Evolutionary conservation across 176 grass and related monocot species (phyloP).

Genomic region (Oryza officinalis): DNA sequence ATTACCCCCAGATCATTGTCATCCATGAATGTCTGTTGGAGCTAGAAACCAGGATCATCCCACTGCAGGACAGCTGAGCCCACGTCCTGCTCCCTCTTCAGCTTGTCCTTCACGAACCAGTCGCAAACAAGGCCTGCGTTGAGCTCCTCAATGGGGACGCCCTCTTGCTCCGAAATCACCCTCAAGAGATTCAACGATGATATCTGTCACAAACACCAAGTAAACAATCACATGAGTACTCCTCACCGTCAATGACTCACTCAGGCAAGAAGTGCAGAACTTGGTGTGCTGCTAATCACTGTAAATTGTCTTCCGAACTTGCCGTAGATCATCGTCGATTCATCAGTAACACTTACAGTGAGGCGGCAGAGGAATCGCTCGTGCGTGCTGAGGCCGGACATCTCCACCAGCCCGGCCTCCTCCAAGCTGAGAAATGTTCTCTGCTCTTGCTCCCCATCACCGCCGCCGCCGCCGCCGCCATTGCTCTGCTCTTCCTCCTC

Average conservation of each 20-base stretch:
- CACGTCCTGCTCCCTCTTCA: conserved; percentile 71
- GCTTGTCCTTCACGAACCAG: conserved; percentile 97
- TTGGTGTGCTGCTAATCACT: not conserved
- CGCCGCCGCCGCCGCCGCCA: not conserved
- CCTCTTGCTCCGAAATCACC: conserved; percentile 91
- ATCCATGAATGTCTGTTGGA: not conserved
- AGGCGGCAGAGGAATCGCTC: conserved; percentile 96
- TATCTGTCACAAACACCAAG: conserved; percentile 71
- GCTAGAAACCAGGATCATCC: conserved; percentile 63
- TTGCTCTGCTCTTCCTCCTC: not conserved
- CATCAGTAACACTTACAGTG: conserved; percentile 42
- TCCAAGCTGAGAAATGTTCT: conserved; percentile 79
- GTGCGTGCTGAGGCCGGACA: conserved; percentile 90
- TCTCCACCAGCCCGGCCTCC: conserved; percentile 87
- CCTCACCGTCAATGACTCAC: not conserved
- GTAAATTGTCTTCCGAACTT: not conserved
- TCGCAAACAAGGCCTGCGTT: conserved; percentile 88
- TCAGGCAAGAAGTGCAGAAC: not conserved
- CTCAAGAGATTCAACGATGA: conserved; percentile 87
- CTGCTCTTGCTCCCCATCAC: conserved; percentile 23
- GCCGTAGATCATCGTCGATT: too few species aligned
- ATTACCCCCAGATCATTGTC: not conserved
- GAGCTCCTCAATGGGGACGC: conserved; percentile 78
- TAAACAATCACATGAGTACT: not conserved
- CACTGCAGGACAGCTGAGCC: conserved; percentile 82